Base-by-base conservation (phyloP, 495 filamentous ascomycete species). In the Hypoxylon perforatum region DNA sequence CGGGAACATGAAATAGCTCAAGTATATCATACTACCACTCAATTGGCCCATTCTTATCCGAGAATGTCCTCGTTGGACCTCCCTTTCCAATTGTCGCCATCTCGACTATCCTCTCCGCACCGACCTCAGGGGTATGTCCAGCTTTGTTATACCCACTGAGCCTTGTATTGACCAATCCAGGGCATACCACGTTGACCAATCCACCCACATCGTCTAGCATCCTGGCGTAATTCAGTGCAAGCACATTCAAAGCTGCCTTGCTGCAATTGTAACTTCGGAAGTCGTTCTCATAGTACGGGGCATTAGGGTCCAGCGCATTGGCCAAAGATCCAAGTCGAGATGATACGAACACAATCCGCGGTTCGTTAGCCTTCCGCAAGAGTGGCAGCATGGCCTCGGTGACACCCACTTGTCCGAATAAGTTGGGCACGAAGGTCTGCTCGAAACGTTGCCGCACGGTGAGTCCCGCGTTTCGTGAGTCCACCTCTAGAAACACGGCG, bases 301-400 rank as follows among this genome's bases (percentile, higher is more conserved):
- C 63, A 12, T 45, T 41, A 8, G 69, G 61, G 38, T 82, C 75
- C 10, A 66, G 59, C 17, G 67, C 60, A 33, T 75, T 61, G 8
- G 35, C 55, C 38, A 80, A 28, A 1, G 81, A 83, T 2, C 76
- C 76, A 25, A 79, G 55, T 14, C 62, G 69, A 9, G 75, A 77
- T 0, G 75, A 76, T 7, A 81, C 71, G 54, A 78, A 76, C n/a
- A 80, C 70, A 11, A 85, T 69, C 15, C 76, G 75, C 14, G 75
- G 73, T 3, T 11, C 35, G 1, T 46, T 53, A 1, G 79, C 79
- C 60, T 78, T 73, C 1, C 72, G 71, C 0, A 83, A 75, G 4
- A 83, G 65, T 0, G 77, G 73, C 19, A 77, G 49, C 41, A 82
- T 81, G 0, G 77, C 77, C 28, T 80, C 76, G 0, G 78, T 74